Base-by-base conservation (phyloP, 192 early-diverging fungal species). In the Rhizoclosmatium globosum region DNA sequence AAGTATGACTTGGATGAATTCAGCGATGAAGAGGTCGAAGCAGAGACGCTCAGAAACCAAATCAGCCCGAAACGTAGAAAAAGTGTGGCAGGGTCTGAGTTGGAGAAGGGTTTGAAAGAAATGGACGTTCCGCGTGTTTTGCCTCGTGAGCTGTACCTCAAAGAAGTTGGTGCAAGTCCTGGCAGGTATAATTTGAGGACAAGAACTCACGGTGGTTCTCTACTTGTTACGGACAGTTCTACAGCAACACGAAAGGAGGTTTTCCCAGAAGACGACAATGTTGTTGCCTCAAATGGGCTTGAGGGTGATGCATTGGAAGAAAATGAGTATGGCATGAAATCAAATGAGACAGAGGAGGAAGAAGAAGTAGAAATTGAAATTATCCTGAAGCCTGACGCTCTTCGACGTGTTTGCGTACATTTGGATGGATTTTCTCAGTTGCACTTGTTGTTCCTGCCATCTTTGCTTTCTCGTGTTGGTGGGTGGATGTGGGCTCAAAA, bases 1-100 rank as follows among this genome's bases (percentile, higher is more conserved):
- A 76, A 76, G 39, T 76, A 76, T 45, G 46, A 67, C n/a, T 19
- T 76, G 1, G 19, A 76, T 13, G 74, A 76, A 11, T 76, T 46
- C 23, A 46, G 48, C 15, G 64, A 76, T 19, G 42, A 23, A n/a
- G 56, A 74, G 4, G 19, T 11, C 6, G 72, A n/a, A n/a, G n/a
- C n/a, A n/a, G n/a, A n/a, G n/a, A n/a, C 7, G 15, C 17, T 45
- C 7, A 19, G 59, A 45, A 31, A 39, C 38, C 66, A 15, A 68
- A 61, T 7, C 31, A 71, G 70, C 44, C 66, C 66, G 7, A 71
- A 71, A 41, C 46, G 69, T 7, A 53, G 59, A 6, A 74, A 74
- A 43, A 74, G 72, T 45, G n/a, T 74, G 72, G 23, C 21, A n/a
- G n/a, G n/a, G n/a, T n/a, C n/a, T n/a, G n/a, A 15, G 31, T 68